phyloP scores from a whole-genome alignment of 2,329 filamentous ascomycete species.

The Fusarium secorum region DNA sequence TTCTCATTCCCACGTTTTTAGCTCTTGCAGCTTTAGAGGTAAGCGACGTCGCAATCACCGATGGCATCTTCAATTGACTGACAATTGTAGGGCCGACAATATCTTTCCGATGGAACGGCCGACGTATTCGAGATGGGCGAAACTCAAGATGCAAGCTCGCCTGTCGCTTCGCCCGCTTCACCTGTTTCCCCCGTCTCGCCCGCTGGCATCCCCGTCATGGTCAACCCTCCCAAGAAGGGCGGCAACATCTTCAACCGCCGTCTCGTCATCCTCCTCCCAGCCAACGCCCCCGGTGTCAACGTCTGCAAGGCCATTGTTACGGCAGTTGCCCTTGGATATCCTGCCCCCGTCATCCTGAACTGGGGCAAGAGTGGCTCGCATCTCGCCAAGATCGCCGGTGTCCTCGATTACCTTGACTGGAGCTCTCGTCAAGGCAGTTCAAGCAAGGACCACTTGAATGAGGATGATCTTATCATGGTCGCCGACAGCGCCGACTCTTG shows the following conservation, averaged over 20 bases:
- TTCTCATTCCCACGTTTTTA: slow-evolving; percentile 10
- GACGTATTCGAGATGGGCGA: slow-evolving; percentile 12
- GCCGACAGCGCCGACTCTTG: slow-evolving; percentile 42
- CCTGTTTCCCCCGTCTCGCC: background rate
- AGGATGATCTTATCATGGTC: slow-evolving; percentile 42
- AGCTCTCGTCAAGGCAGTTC: background rate
- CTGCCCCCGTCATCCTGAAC: slow-evolving; percentile 42
- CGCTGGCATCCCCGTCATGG: background rate
- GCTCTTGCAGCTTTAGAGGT: slow-evolving; percentile 17
- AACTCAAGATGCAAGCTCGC: background rate
- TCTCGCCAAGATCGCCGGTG: slow-evolving; percentile 41
- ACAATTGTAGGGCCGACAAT: slow-evolving; percentile 5
- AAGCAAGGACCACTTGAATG: slow-evolving; percentile 19
- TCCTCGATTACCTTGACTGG: slow-evolving; percentile 40
- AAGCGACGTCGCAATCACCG: background rate
- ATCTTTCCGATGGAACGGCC: slow-evolving; percentile 20
- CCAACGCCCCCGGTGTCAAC: slow-evolving; percentile 31
- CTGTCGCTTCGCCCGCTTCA: background rate
- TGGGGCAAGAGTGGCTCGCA: slow-evolving; percentile 39
- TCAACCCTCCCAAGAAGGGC: background rate
- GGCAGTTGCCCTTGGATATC: slow-evolving; percentile 40
- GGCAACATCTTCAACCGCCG: slow-evolving; percentile 14
- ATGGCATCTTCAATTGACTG: background rate
- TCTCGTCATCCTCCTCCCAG: slow-evolving; percentile 31
- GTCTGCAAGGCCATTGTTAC: slow-evolving; percentile 43